Conservation (phyloP, 2,329 filamentous ascomycete species). For the Colletotrichum sojae region DNA sequence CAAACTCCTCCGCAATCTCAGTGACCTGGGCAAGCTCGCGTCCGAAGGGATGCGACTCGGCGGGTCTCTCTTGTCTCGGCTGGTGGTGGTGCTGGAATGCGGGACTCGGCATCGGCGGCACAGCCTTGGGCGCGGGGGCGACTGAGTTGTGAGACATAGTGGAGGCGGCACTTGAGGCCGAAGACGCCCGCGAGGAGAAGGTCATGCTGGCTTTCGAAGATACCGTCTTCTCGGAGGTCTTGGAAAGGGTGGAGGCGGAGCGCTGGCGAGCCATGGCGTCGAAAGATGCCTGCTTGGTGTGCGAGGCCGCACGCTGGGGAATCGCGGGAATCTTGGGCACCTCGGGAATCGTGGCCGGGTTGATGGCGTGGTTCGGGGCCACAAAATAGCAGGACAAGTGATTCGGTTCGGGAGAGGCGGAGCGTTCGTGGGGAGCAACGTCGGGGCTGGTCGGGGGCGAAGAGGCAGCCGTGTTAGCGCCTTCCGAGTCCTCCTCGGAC, state of each 20-base stretch:
- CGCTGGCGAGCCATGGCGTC: slow-evolving; percentile 79
- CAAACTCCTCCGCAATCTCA: slow-evolving; percentile 92
- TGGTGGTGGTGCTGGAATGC: slow-evolving; percentile 52
- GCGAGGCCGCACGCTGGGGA: slow-evolving; percentile 84
- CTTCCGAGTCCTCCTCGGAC: slow-evolving; percentile 81
- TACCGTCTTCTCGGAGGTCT: slow-evolving; percentile 65
- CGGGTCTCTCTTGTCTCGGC: slow-evolving; percentile 50
- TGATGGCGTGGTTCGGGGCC: slow-evolving; percentile 62
- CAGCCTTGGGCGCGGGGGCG: slow-evolving; percentile 46
- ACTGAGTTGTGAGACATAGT: slow-evolving; percentile 58
- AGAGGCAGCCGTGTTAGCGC: slow-evolving; percentile 65
- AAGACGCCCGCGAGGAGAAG: slow-evolving; percentile 69
- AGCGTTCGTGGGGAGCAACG: slow-evolving; percentile 67
- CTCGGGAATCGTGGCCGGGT: slow-evolving; percentile 57
- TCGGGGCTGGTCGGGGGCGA: slow-evolving; percentile 80
- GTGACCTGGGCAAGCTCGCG: slow-evolving; percentile 92
- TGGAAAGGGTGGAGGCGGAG: slow-evolving; percentile 73
- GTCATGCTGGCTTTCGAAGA: slow-evolving; percentile 70
- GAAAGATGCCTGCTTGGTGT: slow-evolving; percentile 87
- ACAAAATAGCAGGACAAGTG: slow-evolving; percentile 78
- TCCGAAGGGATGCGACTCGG: slow-evolving; percentile 81
- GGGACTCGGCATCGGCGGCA: slow-evolving; percentile 50
- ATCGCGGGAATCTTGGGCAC: slow-evolving; percentile 73
- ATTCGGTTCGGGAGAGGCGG: slow-evolving; percentile 72
- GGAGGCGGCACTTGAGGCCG: slow-evolving; percentile 67